phyloP scores from a whole-genome alignment of 768 basidiomycete species.

The Russula foetens region DNA sequence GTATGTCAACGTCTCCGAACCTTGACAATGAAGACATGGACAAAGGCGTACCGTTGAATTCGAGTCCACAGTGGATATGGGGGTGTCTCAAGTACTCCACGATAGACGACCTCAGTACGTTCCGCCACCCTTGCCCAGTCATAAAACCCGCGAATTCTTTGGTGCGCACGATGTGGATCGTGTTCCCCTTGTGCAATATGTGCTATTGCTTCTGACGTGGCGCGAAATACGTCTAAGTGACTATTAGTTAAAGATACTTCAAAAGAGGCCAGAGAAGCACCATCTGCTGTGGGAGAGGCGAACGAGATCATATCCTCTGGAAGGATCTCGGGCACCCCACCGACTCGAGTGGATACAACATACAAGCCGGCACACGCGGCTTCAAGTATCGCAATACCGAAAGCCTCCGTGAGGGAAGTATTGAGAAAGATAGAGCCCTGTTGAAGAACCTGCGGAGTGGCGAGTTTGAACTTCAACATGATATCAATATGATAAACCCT shows the following conservation, averaged over 20 bases:
- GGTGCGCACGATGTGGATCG: constrained; percentile 68
- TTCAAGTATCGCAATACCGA: constrained; percentile 96
- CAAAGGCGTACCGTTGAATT: constrained; percentile 50
- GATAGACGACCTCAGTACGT: constrained; percentile 81
- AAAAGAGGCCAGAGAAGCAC: constrained; percentile 33
- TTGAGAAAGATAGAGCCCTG: constrained; percentile 91
- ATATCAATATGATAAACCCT: neutral
- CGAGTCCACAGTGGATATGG: constrained; percentile 72
- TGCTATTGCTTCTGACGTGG: constrained; percentile 70
- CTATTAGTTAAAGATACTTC: neutral
- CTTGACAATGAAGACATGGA: neutral
- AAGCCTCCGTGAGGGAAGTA: constrained; percentile 92
- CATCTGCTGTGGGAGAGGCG: constrained; percentile 88
- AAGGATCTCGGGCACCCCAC: constrained; percentile 92
- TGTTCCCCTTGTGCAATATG: constrained; percentile 61
- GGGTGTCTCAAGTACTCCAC: constrained; percentile 48
- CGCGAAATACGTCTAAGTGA: constrained; percentile 68
- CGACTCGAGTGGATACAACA: constrained; percentile 89
- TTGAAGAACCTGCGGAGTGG: constrained; percentile 54
- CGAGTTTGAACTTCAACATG: neutral
- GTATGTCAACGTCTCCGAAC: neutral
- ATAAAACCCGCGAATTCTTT: constrained; percentile 76
- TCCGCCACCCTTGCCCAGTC: constrained; percentile 74
- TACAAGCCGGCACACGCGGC: constrained; percentile 93
- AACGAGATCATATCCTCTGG: constrained; percentile 95